These are phyloP conservation scores for Xylaria sp. DNA, from an alignment of 2,329 filamentous ascomycete species.

Conservation along the genomic window DNA sequence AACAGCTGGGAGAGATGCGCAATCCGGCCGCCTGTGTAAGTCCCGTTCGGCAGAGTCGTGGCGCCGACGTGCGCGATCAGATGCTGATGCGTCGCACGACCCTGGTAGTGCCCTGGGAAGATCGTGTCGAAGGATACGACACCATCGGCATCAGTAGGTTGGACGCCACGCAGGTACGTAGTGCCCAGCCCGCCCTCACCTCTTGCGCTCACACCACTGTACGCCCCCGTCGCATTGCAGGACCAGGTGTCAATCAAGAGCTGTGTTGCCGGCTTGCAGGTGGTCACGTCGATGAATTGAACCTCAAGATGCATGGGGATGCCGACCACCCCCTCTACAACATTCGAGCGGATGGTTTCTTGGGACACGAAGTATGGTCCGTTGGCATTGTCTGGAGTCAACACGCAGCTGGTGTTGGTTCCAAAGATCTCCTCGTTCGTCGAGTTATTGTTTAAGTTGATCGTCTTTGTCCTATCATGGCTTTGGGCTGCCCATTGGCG, in stretches of 20 bases:
- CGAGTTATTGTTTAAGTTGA: slow-evolving; percentile 49
- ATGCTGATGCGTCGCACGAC: slow-evolving; percentile 57
- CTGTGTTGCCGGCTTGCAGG: slow-evolving; percentile 54
- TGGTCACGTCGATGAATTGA: slow-evolving; percentile 59
- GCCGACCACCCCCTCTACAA: slow-evolving; percentile 55
- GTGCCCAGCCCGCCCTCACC: slow-evolving; percentile 52
- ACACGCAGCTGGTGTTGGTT: slow-evolving; percentile 57
- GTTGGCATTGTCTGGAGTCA: slow-evolving; percentile 56
- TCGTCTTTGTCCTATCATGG: slow-evolving; percentile 53
- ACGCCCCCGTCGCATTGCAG: slow-evolving; percentile 59
- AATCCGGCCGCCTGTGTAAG: slow-evolving; percentile 53
- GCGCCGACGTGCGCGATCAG: slow-evolving; percentile 53
- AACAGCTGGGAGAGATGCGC: slow-evolving; percentile 59
- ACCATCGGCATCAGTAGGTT: slow-evolving; percentile 58
- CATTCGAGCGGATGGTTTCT: slow-evolving; percentile 55
- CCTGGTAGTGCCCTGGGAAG: slow-evolving; percentile 58
- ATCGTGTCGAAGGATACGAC: slow-evolving; percentile 61
- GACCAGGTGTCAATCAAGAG: slow-evolving; percentile 59
- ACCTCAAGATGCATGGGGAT: slow-evolving; percentile 57
- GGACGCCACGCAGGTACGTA: slow-evolving; percentile 61
- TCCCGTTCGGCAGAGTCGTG: slow-evolving; percentile 52
- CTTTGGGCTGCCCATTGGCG: slow-evolving; percentile 53
- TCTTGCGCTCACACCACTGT: slow-evolving; percentile 51
- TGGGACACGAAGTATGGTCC: slow-evolving; percentile 59
- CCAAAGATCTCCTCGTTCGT: slow-evolving; percentile 52